A percentile compares a stretch with the other conserved stretches of the same genome.
Evolutionary conservation across 2,329 filamentous ascomycete genomes (phyloP).

Genomic region (Dryadomyces sulphureus): DNA sequence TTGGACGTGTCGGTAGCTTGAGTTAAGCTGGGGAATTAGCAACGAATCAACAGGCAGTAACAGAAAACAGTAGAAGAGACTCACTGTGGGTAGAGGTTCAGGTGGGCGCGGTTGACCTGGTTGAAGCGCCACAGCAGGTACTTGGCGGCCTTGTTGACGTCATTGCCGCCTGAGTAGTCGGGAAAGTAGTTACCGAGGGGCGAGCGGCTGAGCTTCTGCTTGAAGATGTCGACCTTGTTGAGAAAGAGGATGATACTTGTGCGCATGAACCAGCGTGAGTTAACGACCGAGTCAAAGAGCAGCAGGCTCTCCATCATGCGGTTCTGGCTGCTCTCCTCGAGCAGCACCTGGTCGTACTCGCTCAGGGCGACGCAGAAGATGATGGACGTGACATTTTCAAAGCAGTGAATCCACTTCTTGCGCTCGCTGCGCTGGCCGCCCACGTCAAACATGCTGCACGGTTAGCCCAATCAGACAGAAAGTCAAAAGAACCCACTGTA

Average conservation of each 20-base stretch:
- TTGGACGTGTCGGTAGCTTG: constrained; percentile 99
- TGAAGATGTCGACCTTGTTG: constrained; percentile 98
- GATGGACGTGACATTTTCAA: constrained; percentile 98
- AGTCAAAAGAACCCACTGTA: constrained; percentile 55
- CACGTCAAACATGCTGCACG: constrained; percentile 92
- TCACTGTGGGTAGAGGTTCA: constrained; percentile 96
- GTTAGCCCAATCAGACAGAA: background rate
- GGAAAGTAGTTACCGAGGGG: constrained; percentile 92
- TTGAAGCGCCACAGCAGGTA: constrained; percentile 98
- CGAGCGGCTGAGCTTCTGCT: constrained; percentile 79
- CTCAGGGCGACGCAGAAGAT: constrained; percentile 97
- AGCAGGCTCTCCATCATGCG: constrained; percentile 99
- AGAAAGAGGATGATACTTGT: constrained; percentile 98
- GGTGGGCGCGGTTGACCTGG: constrained; percentile 88
- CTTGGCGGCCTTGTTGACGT: constrained; percentile 95
- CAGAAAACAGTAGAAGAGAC: constrained; percentile 20
- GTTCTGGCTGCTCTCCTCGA: constrained; percentile 98
- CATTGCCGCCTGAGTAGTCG: constrained; percentile 93
- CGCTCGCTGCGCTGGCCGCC: constrained; percentile 92
- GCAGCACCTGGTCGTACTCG: constrained; percentile 92
- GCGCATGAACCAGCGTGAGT: constrained; percentile 97
- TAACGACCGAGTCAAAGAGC: constrained; percentile 95
- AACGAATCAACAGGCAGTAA: background rate
- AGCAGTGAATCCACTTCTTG: constrained; percentile 99
- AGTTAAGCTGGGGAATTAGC: constrained; percentile 55